Conservation (phyloP, 2,329 filamentous ascomycete genomes). For the Capronia americana region DNA sequence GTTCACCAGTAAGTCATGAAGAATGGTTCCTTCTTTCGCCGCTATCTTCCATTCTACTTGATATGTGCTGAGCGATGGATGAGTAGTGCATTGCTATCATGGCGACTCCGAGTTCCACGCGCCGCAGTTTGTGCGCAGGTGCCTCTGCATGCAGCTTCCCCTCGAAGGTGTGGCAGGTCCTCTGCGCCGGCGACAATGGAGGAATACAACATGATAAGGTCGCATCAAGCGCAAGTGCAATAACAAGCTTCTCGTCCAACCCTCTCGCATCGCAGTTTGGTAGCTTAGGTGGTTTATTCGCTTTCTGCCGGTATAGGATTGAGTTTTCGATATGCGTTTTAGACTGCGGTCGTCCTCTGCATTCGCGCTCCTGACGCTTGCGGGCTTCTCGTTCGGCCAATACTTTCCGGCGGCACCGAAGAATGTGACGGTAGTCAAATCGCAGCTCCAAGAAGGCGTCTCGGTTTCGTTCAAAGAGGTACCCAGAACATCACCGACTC, state of each 20-base stretch:
- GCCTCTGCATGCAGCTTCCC: not conserved
- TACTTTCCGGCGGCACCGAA: constrained; percentile 52
- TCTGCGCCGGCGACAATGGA: not conserved
- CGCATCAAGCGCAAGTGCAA: not conserved
- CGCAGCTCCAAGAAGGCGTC: constrained; percentile 52
- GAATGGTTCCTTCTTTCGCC: constrained; percentile 3
- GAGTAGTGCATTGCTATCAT: not conserved
- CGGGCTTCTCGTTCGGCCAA: constrained; percentile 1
- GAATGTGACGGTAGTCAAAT: constrained; percentile 50
- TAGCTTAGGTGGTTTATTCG: not conserved
- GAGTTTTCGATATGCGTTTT: not conserved
- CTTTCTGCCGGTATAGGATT: not conserved
- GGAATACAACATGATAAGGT: not conserved
- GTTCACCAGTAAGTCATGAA: not conserved
- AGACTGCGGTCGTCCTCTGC: not conserved
- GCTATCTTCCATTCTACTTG: not conserved
- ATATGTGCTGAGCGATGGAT: not conserved
- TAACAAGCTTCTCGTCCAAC: not conserved
- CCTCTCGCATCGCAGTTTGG: not conserved
- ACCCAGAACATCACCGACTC: not conserved
- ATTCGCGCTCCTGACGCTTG: not conserved
- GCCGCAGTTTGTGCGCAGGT: not conserved
- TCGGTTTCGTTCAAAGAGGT: constrained; percentile 57
- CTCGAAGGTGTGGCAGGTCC: not conserved
- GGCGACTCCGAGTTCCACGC: not conserved